phyloP scores from a whole-genome alignment of 78 protist species.

The Tieghemostelium lacteum region DNA sequence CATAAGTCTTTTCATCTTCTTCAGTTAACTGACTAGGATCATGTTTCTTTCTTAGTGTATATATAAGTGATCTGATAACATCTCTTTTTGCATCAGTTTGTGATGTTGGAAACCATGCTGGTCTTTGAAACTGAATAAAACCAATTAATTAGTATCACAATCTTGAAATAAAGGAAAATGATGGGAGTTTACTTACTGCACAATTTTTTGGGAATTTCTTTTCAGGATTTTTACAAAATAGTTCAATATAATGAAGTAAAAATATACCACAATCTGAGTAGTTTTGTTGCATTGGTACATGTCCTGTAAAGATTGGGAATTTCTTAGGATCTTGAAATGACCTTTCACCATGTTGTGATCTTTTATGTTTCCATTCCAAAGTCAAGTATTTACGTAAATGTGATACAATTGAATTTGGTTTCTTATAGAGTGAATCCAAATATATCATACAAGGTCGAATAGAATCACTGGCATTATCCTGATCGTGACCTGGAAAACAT shows the following conservation, averaged over 20 bases:
- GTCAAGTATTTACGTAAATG: conserved; percentile 43
- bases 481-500: conserved; percentile 49
- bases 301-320: conserved; percentile 1
- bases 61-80: conserved; percentile 16
- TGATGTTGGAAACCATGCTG: conserved; percentile 32
- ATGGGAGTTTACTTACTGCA: conserved; percentile 1
- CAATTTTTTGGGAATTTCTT: neutral
- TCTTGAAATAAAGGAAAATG: neutral
- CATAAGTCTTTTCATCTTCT: conserved; percentile 38
- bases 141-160: neutral
- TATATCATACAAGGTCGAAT: conserved; percentile 39
- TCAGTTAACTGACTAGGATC: neutral
- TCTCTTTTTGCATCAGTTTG: conserved; percentile 30
- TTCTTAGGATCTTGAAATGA: neutral
- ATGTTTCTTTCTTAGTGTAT: conserved; percentile 21
- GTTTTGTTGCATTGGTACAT: conserved; percentile 71
- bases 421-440: conserved; percentile 68
- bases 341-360: neutral
- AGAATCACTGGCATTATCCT: neutral
- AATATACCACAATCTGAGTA: conserved; percentile 71
- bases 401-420: neutral
- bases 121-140: conserved; percentile 17
- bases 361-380: conserved; percentile 60
- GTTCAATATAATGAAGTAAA: conserved; percentile 63
- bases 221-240: conserved; percentile 63